Evolutionary conservation across 805 yeast genomes (phyloP).

Genomic region (Sungouiozyma ichnusensis): DNA sequence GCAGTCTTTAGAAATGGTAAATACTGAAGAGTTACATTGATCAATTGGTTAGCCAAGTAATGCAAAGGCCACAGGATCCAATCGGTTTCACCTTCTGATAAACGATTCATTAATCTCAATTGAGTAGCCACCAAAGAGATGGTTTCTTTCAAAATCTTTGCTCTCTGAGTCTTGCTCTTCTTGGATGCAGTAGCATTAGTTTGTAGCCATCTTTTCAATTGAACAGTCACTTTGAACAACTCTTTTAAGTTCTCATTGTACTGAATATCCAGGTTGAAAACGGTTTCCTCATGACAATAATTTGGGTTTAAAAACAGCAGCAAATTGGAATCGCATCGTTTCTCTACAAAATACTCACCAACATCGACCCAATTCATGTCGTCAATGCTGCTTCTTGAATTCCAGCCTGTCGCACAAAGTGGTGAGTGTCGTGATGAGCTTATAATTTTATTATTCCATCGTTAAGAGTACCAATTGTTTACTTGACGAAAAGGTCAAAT

Average conservation of each 20-base stretch:
- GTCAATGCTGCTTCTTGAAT: no score
- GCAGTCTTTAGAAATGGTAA: slow-evolving; percentile 10
- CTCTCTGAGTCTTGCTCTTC: background rate
- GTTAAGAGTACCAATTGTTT: no score
- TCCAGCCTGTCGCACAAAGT: no score
- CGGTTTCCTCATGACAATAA: background rate
- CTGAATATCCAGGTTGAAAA: background rate
- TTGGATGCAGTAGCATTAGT: background rate
- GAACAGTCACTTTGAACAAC: background rate
- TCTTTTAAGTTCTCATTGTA: background rate
- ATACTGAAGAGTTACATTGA: background rate
- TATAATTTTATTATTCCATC: no score
- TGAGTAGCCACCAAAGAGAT: background rate
- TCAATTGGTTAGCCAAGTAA: background rate
- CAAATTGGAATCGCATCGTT: slow-evolving; percentile 8
- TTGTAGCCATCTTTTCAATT: background rate
- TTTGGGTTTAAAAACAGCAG: slow-evolving; percentile 9
- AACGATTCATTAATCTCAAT: background rate
- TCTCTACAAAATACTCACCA: slow-evolving; percentile 8
- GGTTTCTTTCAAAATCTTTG: background rate
- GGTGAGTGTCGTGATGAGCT: no score
- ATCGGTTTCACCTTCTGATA: slow-evolving; percentile 17
- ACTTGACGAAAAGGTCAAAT: no score
- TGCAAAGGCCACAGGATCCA: slow-evolving; percentile 6
- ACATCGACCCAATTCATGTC: slow-evolving; percentile 3